phyloP scores from a whole-genome alignment of 305 asterid genomes.

The Fraxinus sp. region DNA sequence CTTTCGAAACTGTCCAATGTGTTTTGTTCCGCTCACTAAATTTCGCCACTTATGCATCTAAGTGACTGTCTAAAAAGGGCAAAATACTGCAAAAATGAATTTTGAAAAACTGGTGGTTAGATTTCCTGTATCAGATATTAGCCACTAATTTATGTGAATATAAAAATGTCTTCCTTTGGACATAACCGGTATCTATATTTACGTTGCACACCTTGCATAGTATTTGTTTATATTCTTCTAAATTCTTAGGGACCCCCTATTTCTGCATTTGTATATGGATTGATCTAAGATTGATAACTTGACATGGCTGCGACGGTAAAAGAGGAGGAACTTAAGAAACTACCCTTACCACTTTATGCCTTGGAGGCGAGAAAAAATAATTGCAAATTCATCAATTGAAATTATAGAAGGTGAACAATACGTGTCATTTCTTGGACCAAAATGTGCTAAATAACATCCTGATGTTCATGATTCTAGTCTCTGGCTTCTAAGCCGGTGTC shows the following conservation, averaged over 20 bases:
- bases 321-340: neutral
- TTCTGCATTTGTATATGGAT: neutral
- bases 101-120: neutral
- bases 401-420: neutral
- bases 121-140: neutral
- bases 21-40: constrained; percentile 1
- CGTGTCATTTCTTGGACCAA: neutral
- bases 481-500: neutral
- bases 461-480: neutral
- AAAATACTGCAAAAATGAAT: neutral
- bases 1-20: constrained; percentile 8
- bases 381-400: neutral
- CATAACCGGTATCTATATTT: neutral
- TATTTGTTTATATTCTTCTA: neutral
- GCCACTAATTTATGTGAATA: neutral
- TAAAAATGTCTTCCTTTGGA: neutral
- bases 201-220: neutral
- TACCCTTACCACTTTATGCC: neutral
- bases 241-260: neutral
- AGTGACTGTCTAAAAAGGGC: neutral
- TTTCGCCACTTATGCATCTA: constrained; percentile 14
- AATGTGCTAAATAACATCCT: neutral
- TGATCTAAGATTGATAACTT: neutral
- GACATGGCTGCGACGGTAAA: neutral
- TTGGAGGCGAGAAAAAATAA: neutral